These are phyloP conservation scores for Liriodendron chinense DNA, from an alignment of 164 flowering plant species.

Conservation along the genomic window DNA sequence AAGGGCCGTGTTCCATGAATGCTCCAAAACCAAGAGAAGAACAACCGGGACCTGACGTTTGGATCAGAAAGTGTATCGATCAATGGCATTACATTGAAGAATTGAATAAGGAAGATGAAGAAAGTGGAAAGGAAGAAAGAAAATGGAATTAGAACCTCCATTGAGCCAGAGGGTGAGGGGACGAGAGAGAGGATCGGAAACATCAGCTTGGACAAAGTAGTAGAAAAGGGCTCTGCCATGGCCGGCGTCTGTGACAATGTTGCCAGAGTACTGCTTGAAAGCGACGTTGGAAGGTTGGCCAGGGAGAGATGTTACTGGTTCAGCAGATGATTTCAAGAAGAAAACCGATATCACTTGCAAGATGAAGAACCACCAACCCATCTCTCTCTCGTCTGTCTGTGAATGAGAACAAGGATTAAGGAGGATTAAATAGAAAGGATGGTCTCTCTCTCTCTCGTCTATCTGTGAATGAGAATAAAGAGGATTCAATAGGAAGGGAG, in stretches of 20 bases:
- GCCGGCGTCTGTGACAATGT: constrained; percentile 30
- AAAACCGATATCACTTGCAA: too few species aligned
- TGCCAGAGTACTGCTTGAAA: constrained; percentile 38
- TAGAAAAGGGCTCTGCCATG: constrained; percentile 45
- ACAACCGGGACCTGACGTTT: constrained; percentile 42
- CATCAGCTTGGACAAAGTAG: constrained; percentile 41
- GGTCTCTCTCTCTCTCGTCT: too few species aligned
- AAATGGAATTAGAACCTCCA: constrained; percentile 31
- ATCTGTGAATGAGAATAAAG: too few species aligned
- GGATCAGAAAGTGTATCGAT: neutral
- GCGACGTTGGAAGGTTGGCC: constrained; percentile 33
- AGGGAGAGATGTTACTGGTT: constrained; percentile 31
- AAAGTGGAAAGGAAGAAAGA: neutral
- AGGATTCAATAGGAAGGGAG: too few species aligned
- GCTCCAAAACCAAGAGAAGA: constrained; percentile 50
- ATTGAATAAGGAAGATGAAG: too few species aligned
- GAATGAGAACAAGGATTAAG: too few species aligned
- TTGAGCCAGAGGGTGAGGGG: constrained; percentile 49
- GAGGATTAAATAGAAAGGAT: too few species aligned
- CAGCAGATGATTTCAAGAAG: constrained; percentile 5
- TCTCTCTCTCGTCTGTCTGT: too few species aligned
- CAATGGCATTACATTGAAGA: too few species aligned
- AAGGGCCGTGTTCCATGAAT: constrained; percentile 52
- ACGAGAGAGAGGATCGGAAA: constrained; percentile 26
- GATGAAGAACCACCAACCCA: too few species aligned